These are phyloP conservation scores for Cadophora gregata DNA, from an alignment of 2,329 filamentous ascomycete genomes.

Conservation along the genomic window DNA sequence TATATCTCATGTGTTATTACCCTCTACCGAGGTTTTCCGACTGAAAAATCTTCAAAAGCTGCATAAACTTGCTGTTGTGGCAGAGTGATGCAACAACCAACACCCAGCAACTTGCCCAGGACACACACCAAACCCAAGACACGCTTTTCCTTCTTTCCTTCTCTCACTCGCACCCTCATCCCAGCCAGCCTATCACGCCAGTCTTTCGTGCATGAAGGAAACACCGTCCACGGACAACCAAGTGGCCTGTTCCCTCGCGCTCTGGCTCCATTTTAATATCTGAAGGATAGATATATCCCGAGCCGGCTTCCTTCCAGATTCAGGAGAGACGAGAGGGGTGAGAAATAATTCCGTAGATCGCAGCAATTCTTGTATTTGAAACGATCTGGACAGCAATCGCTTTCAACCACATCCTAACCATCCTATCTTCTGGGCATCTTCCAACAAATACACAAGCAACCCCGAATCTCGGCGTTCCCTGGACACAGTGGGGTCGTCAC, in stretches of 20 bases:
- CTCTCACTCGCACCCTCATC: constrained; percentile 3
- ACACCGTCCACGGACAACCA: constrained; percentile 17
- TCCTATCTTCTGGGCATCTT: neutral
- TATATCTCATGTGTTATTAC: constrained; percentile 2
- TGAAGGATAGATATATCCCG: neutral
- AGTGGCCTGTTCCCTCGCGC: constrained; percentile 18
- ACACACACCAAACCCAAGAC: neutral
- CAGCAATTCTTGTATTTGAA: neutral
- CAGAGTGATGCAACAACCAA: neutral
- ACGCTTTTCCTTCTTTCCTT: neutral
- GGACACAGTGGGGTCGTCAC: neutral
- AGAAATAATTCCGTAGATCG: neutral
- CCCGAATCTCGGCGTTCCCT: neutral
- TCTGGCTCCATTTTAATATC: constrained; percentile 20
- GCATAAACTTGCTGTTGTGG: constrained; percentile 16
- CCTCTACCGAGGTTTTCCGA: neutral
- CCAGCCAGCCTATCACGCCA: constrained; percentile 14
- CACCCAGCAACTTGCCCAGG: neutral
- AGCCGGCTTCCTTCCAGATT: neutral
- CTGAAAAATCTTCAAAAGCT: constrained; percentile 3
- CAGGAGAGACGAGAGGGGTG: neutral
- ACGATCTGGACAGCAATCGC: neutral
- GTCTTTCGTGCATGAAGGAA: constrained; percentile 25
- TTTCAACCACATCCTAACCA: neutral
- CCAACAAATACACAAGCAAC: neutral